Evolutionary conservation across 108 stramenopile genomes (phyloP).

Genomic region (Stephanodiscus triporus): DNA sequence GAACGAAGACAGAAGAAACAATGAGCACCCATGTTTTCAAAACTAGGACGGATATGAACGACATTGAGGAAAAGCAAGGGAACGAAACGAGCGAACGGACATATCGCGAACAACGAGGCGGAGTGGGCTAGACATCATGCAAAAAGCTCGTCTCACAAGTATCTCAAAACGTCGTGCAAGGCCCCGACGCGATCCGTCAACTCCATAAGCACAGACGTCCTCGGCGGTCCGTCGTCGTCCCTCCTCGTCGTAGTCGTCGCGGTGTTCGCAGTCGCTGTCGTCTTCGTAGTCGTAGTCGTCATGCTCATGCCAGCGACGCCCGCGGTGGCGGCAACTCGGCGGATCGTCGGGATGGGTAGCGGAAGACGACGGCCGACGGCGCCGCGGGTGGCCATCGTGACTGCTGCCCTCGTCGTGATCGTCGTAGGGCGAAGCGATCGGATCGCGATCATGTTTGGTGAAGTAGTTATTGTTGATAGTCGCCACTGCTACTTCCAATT

Average conservation of each 20-base stretch:
- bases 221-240: conserved; percentile 31
- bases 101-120: neutral
- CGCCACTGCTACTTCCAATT: too few relatives aligned
- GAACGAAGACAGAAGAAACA: neutral
- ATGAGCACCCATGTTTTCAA: neutral
- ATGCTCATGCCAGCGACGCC: neutral
- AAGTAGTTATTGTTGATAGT: too few relatives aligned
- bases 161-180: conserved; percentile 85
- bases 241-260: neutral
- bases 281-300: too few relatives aligned
- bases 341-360: neutral
- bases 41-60: too few relatives aligned
- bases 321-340: neutral
- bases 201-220: conserved; percentile 88
- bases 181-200: conserved; percentile 86
- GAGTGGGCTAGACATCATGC: neutral
- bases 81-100: too few relatives aligned
- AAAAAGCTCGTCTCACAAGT: conserved; percentile 52
- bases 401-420: neutral
- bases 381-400: neutral
- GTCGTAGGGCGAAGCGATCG: neutral
- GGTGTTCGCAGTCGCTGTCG: too few relatives aligned
- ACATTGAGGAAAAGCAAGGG: too few relatives aligned
- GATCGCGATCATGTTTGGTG: neutral
- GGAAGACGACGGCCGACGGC: neutral